phyloP scores from a whole-genome alignment of 2,329 filamentous ascomycete species.

The Purpureocillium lavendulum region DNA sequence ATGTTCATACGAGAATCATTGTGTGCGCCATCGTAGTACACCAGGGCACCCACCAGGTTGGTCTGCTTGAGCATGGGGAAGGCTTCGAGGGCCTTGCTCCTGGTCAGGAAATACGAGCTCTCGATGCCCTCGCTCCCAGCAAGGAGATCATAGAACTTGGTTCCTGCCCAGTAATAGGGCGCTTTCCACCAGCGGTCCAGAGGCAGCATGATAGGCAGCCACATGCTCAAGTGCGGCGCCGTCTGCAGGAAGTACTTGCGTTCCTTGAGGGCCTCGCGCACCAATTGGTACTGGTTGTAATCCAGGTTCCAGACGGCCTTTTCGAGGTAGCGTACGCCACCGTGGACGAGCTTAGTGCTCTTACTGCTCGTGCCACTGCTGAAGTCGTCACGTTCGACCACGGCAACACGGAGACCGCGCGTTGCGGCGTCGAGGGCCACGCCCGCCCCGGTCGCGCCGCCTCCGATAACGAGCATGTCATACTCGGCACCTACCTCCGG shows the following conservation, averaged over 20 bases:
- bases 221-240: slow-evolving; percentile 63
- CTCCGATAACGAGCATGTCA: slow-evolving; percentile 63
- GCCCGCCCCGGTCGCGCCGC: slow-evolving; percentile 62
- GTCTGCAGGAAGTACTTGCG: slow-evolving; percentile 69
- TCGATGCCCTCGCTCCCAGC: slow-evolving; percentile 83
- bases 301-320: slow-evolving; percentile 71
- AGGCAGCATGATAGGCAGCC: slow-evolving; percentile 70
- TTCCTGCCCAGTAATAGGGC: slow-evolving; percentile 69
- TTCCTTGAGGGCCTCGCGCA: slow-evolving; percentile 65
- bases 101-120: slow-evolving; percentile 79
- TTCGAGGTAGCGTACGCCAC: slow-evolving; percentile 65
- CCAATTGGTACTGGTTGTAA: slow-evolving; percentile 63
- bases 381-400: slow-evolving; percentile 68
- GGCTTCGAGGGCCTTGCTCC: slow-evolving; percentile 76
- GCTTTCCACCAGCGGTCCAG: slow-evolving; percentile 71
- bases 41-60: slow-evolving; percentile 69
- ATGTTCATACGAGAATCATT: slow-evolving; percentile 93
- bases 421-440: slow-evolving; percentile 66
- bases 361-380: slow-evolving; percentile 66
- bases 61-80: slow-evolving; percentile 84
- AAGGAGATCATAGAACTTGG: slow-evolving; percentile 77
- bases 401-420: slow-evolving; percentile 61
- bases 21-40: slow-evolving; percentile 88
- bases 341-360: slow-evolving; percentile 71
- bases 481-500: slow-evolving; percentile 39